Evolutionary conservation across 176 grass and related monocot genomes (phyloP).

Genomic region (Zea luxurians): DNA sequence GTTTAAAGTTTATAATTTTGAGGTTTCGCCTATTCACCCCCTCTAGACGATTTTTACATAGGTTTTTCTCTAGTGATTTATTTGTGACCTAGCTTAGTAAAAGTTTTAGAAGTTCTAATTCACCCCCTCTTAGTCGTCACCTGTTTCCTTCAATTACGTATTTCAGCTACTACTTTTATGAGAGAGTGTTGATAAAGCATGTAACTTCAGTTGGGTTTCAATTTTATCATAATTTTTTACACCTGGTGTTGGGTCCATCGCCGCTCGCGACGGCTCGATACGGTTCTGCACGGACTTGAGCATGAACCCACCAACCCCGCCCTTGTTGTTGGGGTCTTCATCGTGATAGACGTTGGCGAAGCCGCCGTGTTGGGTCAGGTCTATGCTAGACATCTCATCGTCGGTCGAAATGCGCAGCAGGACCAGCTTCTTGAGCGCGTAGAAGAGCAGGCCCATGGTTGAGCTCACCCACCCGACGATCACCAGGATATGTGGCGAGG

Average conservation of each 20-base stretch:
- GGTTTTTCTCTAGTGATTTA: too few relatives aligned
- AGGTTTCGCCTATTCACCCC: too few relatives aligned
- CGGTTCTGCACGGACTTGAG: conserved; percentile 52
- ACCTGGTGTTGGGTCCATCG: conserved; percentile 22
- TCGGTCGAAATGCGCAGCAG: conserved; percentile 75
- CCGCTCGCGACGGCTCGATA: conserved; percentile 42
- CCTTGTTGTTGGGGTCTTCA: conserved; percentile 49
- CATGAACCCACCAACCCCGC: conserved; percentile 47
- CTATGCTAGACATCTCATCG: conserved; percentile 83
- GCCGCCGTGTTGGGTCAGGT: conserved; percentile 67
- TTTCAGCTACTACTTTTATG: too few relatives aligned
- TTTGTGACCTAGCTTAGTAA: too few relatives aligned
- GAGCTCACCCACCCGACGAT: conserved; percentile 69
- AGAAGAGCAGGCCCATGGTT: conserved; percentile 87
- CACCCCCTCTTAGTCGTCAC: too few relatives aligned
- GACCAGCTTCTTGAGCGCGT: conserved; percentile 50
- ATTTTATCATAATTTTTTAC: neutral
- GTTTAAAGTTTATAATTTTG: too few relatives aligned
- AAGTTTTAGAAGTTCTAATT: too few relatives aligned
- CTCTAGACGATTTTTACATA: too few relatives aligned
- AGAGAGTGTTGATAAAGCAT: neutral
- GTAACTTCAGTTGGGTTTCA: neutral
- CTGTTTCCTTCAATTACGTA: too few relatives aligned
- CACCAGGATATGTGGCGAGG: conserved; percentile 62
- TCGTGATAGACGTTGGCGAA: conserved; percentile 76